Conservation (phyloP, 108 stramenopile genomes). For the Nitzschia palea region DNA sequence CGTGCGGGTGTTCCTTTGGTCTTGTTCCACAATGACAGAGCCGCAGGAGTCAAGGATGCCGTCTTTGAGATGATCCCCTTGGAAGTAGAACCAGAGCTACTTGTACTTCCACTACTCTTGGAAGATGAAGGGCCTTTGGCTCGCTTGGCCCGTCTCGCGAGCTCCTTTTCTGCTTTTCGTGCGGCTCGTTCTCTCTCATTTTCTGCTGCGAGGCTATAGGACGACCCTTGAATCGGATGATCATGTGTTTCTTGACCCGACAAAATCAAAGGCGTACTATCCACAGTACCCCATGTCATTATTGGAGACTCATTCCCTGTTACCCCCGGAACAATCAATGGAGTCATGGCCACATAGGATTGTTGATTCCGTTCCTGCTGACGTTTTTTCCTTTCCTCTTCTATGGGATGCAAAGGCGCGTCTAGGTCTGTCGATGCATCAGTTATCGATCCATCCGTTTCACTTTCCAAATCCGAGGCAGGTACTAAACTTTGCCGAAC, state of each 20-base stretch:
- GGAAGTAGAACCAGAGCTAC: neutral
- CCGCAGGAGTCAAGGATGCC: slow-evolving; percentile 14
- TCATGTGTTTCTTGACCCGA: slow-evolving; percentile 7
- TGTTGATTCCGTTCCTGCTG: slow-evolving; percentile 32
- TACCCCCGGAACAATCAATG: slow-evolving; percentile 58
- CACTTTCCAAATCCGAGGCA: slow-evolving; percentile 4
- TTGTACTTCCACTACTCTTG: no score
- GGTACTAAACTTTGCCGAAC: neutral
- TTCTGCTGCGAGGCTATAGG: neutral
- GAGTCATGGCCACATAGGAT: slow-evolving; percentile 75
- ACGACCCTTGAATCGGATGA: neutral
- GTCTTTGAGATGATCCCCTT: neutral
- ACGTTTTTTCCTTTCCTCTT: slow-evolving; percentile 30
- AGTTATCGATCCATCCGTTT: slow-evolving; percentile 26
- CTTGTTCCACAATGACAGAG: slow-evolving; percentile 15
- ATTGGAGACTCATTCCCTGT: slow-evolving; percentile 52
- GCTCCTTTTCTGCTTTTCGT: slow-evolving; percentile 20
- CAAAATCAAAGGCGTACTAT: slow-evolving; percentile 57
- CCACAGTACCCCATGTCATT: slow-evolving; percentile 74
- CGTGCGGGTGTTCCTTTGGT: slow-evolving; percentile 3
- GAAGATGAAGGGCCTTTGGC: no score
- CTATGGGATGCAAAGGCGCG: slow-evolving; percentile 38
- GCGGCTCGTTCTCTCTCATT: slow-evolving; percentile 26
- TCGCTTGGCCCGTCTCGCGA: slow-evolving; percentile 15
- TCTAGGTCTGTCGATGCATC: slow-evolving; percentile 80